phyloP scores from a whole-genome alignment of 2,329 filamentous ascomycete species.

The Pseudogymnoascus sp. region DNA sequence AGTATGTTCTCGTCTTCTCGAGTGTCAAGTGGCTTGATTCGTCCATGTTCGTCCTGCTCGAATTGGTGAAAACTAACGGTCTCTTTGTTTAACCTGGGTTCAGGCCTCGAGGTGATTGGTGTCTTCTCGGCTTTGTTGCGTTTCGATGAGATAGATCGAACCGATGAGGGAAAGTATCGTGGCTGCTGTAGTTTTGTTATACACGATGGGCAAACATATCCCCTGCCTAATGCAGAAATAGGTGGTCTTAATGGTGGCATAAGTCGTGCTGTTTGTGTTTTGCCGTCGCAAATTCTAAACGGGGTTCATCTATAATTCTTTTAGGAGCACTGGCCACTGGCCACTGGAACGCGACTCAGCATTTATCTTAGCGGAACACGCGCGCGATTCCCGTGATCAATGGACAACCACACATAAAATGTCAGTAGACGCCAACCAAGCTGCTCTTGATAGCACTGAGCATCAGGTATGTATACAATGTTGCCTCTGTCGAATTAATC shows the following conservation, averaged over 20 bases:
- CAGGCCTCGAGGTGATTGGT: background rate
- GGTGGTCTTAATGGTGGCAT: constrained; percentile 9
- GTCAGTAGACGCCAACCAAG: constrained; percentile 22
- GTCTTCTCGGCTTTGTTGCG: background rate
- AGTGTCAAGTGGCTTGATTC: background rate
- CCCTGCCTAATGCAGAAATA: constrained; percentile 11
- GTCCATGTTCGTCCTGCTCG: constrained; percentile 3
- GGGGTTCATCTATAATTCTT: background rate
- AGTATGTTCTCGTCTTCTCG: background rate
- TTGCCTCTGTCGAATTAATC: background rate
- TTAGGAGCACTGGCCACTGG: constrained; percentile 3
- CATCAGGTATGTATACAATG: constrained; percentile 22
- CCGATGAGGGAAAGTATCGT: background rate
- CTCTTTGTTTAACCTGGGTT: background rate
- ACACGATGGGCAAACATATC: constrained; percentile 28
- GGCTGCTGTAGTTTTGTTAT: constrained; percentile 20
- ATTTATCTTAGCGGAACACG: constrained; percentile 2
- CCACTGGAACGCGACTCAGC: background rate
- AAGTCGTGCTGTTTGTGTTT: constrained; percentile 5
- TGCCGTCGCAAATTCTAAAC: constrained; percentile 2
- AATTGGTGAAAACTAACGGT: background rate
- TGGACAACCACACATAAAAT: constrained; percentile 17
- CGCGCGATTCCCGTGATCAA: constrained; percentile 1
- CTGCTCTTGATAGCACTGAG: constrained; percentile 24
- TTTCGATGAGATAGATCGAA: background rate